Conservation (phyloP, 2,329 filamentous ascomycete genomes). For the Fusarium sp. region DNA sequence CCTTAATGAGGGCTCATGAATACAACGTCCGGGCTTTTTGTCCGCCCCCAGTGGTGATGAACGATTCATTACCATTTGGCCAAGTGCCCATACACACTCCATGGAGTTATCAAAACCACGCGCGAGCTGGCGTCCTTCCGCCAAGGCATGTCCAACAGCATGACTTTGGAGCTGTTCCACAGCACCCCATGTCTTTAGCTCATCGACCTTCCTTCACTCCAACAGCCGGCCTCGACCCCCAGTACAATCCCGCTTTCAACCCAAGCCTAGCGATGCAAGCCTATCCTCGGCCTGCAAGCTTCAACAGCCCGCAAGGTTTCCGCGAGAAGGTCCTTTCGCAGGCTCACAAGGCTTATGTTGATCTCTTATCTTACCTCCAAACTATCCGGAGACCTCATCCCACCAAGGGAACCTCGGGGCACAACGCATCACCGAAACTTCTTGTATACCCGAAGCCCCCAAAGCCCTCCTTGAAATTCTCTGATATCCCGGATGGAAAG, state of each 20-base stretch:
- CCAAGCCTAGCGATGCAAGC: conserved; percentile 11
- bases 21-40: conserved; percentile 54
- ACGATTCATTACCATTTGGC: conserved; percentile 47
- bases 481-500: conserved; percentile 13
- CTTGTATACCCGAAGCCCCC: conserved; percentile 67
- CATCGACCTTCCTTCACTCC: conserved; percentile 23
- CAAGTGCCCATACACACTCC: conserved; percentile 43
- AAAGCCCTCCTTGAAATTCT: conserved; percentile 44
- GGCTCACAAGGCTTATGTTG: conserved; percentile 79
- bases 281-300: conserved; percentile 18
- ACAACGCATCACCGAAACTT: conserved; percentile 58
- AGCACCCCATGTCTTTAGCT: conserved; percentile 15
- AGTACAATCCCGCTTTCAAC: conserved; percentile 14
- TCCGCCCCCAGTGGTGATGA: conserved; percentile 49
- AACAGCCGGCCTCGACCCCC: conserved; percentile 10
- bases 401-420: conserved; percentile 51
- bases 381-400: conserved; percentile 64
- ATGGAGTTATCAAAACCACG: conserved; percentile 33
- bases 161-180: conserved; percentile 18
- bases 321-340: conserved; percentile 76
- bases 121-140: conserved; percentile 10
- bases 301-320: conserved; percentile 56
- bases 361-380: conserved; percentile 75
- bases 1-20: conserved; percentile 50
- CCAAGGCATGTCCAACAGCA: conserved; percentile 26